These are phyloP conservation scores for Hygrocybe punicea DNA, from an alignment of 768 basidiomycete species.

Conservation along the genomic window DNA sequence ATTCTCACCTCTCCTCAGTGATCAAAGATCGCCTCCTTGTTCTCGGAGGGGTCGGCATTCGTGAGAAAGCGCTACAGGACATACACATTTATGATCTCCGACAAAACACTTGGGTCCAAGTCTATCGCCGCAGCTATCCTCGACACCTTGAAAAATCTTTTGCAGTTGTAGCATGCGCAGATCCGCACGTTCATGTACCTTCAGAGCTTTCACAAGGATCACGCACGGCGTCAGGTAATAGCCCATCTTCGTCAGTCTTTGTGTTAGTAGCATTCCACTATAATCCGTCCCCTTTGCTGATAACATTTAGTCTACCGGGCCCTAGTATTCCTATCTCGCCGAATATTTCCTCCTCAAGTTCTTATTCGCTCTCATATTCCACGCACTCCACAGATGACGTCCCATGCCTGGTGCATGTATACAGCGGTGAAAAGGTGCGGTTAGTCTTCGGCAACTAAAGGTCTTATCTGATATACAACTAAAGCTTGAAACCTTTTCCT, in stretches of 20 bases:
- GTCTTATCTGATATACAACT: conserved; percentile 8
- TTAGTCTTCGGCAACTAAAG: no score
- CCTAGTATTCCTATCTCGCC: no score
- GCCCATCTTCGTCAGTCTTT: not conserved
- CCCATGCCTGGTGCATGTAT: not conserved
- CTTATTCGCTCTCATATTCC: not conserved
- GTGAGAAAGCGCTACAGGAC: not conserved
- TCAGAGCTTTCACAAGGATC: not conserved
- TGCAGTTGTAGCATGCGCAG: not conserved
- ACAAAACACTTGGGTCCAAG: not conserved
- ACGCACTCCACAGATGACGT: not conserved
- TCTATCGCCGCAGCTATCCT: not conserved
- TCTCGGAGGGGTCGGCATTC: not conserved
- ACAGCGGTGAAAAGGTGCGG: not conserved
- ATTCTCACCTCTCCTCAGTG: not conserved
- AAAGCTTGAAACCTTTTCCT: conserved; percentile 10
- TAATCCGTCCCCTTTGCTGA: no score
- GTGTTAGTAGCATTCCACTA: no score
- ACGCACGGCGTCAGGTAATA: not conserved
- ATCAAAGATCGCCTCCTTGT: not conserved
- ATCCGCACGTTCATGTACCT: not conserved
- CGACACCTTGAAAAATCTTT: not conserved
- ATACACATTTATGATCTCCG: not conserved
- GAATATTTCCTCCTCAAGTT: not conserved
- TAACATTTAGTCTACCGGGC: no score